Conservation (phyloP, 306 rosid species). For the Castanea sativa region DNA sequence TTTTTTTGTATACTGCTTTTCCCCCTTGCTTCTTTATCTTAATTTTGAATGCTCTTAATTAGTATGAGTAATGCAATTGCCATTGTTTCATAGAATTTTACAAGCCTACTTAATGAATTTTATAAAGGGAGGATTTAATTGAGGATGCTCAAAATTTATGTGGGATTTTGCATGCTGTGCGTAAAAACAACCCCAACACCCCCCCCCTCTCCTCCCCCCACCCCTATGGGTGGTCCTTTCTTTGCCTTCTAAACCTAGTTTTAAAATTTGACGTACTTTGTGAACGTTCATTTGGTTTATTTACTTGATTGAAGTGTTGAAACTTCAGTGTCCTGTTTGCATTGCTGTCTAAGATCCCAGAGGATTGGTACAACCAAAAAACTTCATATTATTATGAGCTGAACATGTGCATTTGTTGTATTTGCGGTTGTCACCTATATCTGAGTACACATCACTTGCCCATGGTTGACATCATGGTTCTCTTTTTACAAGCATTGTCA, state of each 20-base stretch:
- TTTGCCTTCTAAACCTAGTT: neutral
- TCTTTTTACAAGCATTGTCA: constrained; percentile 75
- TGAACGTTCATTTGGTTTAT: constrained; percentile 2
- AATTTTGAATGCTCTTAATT: neutral
- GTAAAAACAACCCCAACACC: neutral
- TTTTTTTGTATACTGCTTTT: neutral
- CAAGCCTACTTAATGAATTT: neutral
- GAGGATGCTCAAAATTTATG: neutral
- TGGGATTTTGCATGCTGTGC: neutral
- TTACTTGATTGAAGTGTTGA: neutral
- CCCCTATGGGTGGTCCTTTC: neutral
- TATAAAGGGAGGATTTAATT: neutral
- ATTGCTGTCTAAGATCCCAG: neutral
- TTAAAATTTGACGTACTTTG: neutral
- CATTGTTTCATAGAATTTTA: neutral
- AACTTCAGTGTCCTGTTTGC: no score
- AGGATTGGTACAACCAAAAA: constrained; percentile 10
- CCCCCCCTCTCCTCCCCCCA: no score
- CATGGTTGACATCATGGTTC: constrained; percentile 55
- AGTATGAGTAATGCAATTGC: neutral
- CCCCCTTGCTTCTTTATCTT: neutral
- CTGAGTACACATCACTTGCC: constrained; percentile 60
- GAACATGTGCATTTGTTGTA: constrained; percentile 29
- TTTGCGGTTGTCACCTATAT: constrained; percentile 49
- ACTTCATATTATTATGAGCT: neutral